Percentiles rank a stretch among this genome's conserved stretches.
Conservation (phyloP, 73 alveolate genomes). For the Paraurostyla sp. region DNA sequence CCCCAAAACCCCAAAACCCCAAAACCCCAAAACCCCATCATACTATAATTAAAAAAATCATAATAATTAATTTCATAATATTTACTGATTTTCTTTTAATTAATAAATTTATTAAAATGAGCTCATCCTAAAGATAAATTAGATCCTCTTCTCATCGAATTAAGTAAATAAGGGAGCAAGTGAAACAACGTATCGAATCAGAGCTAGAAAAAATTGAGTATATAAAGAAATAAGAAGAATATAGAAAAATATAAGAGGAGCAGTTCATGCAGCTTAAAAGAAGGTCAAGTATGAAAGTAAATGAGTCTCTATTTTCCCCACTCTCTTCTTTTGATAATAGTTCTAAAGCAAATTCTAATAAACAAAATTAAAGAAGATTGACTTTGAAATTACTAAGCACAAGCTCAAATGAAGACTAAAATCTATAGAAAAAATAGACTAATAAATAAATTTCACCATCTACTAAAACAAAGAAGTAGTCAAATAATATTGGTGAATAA, state of each 20-base stretch:
- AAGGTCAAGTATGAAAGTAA: conserved; percentile 18
- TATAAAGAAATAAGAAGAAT: neutral
- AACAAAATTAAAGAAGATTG: neutral
- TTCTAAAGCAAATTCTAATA: neutral
- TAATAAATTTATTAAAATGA: too few species aligned
- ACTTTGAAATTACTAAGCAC: too few species aligned
- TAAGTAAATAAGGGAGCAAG: neutral
- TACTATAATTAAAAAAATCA: too few species aligned
- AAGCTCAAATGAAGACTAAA: too few species aligned
- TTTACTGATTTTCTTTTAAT: too few species aligned
- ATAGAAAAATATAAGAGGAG: neutral
- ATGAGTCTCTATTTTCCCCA: neutral
- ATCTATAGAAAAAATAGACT: too few species aligned
- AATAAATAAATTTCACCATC: too few species aligned
- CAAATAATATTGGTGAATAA: too few species aligned
- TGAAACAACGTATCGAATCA: neutral
- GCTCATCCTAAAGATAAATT: neutral
- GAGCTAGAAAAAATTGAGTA: conserved; percentile 34
- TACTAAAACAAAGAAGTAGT: too few species aligned
- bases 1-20: too few species aligned
- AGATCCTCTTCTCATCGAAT: neutral
- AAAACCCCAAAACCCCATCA: too few species aligned
- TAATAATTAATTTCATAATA: too few species aligned
- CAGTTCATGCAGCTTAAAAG: neutral
- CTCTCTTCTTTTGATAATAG: neutral